Evolutionary conservation across 1,139 yeast genomes (phyloP), one percentile per base, ranked within the genome.

Genomic region (Debaryomyces nepalensis): DNA sequence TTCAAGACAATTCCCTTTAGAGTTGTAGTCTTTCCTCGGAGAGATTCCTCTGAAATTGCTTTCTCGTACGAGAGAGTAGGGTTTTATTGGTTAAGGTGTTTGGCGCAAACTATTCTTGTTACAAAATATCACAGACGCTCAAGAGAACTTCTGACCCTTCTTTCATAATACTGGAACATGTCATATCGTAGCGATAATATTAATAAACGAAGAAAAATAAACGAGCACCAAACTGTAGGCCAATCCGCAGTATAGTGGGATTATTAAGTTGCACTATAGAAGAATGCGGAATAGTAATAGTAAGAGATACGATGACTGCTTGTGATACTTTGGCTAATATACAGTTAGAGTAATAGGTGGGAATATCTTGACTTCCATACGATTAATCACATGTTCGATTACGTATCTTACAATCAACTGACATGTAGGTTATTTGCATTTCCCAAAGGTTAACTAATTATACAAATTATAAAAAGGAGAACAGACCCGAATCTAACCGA

Each of bases 31-130:
- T 29, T 56, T 49, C 51, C 40, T 33, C 29, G 45, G 51, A 48
- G 46, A 40, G 68, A 66, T 66, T 69, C 76, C 78, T 64, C 60
- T 50, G 63, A 63, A 59, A 54, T 58, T 59, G 64, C 60, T 52
- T 50, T 52, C 55, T 63, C 72, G 61, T 59, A 64, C 68, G 71
- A 59, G 56, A 49, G 47, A 51, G 61, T 55, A 70, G 82, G 82
- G 75, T 69, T 66, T 61, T 59, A 51, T 50, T 78, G 80, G 77
- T 75, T 82, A 78, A 45, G 63, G 81, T 72, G 82, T 77, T 68
- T 71, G 82, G 81, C 82, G 81, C 82, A 77, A 44, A 72, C 71
- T 66, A 53, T 60, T 73, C 82, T 77, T 77, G 82, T 77, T 77
- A 77, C 82, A 58, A 59, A 50, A 47, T 47, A 41, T 50, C 57